These are phyloP conservation scores for Vitis rotundifolia DNA, from an alignment of 164 flowering plant species.

Conservation along the genomic window DNA sequence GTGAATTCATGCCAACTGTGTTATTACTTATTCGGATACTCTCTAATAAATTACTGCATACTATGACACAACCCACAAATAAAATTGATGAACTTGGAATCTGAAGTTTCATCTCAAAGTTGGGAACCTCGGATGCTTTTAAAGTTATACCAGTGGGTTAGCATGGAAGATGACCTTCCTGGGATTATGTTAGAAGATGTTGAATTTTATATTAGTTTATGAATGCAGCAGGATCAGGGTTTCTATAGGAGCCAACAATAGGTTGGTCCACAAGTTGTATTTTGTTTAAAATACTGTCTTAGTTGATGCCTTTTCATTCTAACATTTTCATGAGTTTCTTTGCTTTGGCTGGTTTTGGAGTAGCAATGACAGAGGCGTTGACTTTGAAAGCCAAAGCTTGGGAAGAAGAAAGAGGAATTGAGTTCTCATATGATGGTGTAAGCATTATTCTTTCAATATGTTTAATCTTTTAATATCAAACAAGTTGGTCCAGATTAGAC, in stretches of 20 bases:
- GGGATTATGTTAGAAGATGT: neutral
- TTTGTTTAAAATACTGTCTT: neutral
- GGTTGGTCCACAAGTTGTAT: neutral
- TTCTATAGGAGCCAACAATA: neutral
- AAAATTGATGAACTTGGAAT: neutral
- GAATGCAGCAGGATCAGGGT: neutral
- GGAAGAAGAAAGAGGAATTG: conserved; percentile 61
- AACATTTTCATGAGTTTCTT: neutral
- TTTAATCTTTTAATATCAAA: neutral
- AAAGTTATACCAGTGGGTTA: neutral
- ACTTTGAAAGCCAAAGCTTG: conserved; percentile 48
- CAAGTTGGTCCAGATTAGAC: neutral
- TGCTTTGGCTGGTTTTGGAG: conserved; percentile 9
- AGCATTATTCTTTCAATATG: conserved; percentile 17
- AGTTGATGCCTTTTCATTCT: neutral
- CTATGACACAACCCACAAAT: no score
- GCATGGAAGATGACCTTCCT: neutral
- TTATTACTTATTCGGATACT: neutral
- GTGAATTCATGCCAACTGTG: neutral
- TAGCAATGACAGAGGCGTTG: conserved; percentile 69
- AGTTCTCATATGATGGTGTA: conserved; percentile 73
- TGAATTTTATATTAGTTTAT: neutral
- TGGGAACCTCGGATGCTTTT: neutral
- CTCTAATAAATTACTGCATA: no score
- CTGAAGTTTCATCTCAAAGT: neutral